Evolutionary conservation across 2,329 filamentous ascomycete species (phyloP), one percentile per base, ranked within the genome.

Genomic region (Penicillium sp.): DNA sequence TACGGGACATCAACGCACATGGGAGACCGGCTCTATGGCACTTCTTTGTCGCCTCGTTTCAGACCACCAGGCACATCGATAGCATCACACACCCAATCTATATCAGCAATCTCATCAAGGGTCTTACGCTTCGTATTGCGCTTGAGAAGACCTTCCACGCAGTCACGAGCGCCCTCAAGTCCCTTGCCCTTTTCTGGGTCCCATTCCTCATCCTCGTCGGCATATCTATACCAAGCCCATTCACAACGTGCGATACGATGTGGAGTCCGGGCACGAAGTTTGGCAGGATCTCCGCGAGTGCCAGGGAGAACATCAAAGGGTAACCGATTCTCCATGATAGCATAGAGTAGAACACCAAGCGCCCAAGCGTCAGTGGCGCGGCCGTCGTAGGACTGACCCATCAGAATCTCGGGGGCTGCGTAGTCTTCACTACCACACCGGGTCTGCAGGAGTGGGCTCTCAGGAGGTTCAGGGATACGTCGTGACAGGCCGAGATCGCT

Each of bases 341-440:
- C 91, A 70, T 97, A 99, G 0, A 97, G 82, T 3, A 97, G 78
- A 1, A 99, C 94, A 49, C 94, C 94, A 1, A 97, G 81, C 0
- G 93, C 95, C 94, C 94, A 99, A 10, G 91, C 91, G 70, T 99
- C 94, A 0, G 89, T 96, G 1, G 88, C 85, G 36, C 91, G 89
- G 31, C 94, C 94, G 70, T 97, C 92, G 70, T 99, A 99, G 8
- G 90, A 86, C 69, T 96, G 90, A 25, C 93, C 93, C 80, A 99
- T 90, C 51, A 99, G 88, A 43, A 99, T 91, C 72, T 99, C 94
- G 0, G 94, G 94, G 0, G 94, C 93, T 1, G 93, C 93, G 70
- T 99, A 99, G 75, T 99, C 94, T 75, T 97, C 94, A 38, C 90
- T 96, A 31, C 94, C 94, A 72, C 94, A 99, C 10, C 94, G 85